Percentiles rank a stretch among this genome's conserved stretches.
phyloP scores from a whole-genome alignment of 208 protist genomes.

The Trypanosoma mega region DNA sequence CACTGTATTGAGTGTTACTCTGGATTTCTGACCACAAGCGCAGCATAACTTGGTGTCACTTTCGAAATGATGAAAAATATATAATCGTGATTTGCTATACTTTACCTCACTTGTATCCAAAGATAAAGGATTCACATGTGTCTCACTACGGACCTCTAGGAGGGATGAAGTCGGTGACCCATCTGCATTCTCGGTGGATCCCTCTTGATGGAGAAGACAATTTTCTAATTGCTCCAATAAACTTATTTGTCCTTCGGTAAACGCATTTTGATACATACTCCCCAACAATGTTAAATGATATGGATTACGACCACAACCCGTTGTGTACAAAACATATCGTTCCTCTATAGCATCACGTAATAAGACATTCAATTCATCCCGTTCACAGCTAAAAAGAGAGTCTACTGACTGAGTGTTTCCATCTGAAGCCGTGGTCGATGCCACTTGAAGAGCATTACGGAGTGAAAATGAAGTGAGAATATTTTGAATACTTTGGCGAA shows the following conservation, averaged over 20 bases:
- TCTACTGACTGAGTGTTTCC: neutral
- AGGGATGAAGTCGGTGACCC: neutral
- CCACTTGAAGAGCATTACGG: neutral
- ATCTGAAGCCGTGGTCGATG: neutral
- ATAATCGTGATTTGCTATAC: constrained; percentile 26
- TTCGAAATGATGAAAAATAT: constrained; percentile 81
- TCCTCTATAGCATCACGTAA: constrained; percentile 72
- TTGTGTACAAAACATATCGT: constrained; percentile 73
- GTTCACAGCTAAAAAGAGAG: constrained; percentile 28
- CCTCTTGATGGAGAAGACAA: constrained; percentile 57
- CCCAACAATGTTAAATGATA: constrained; percentile 79
- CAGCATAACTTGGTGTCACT: constrained; percentile 44
- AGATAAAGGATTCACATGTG: neutral
- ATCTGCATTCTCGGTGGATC: neutral
- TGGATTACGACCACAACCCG: constrained; percentile 42
- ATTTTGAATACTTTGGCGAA: constrained; percentile 2
- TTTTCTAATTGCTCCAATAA: constrained; percentile 81
- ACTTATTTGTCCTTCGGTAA: constrained; percentile 43
- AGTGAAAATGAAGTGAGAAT: constrained; percentile 14
- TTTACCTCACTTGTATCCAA: neutral
- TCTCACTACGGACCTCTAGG: neutral
- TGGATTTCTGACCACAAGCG: constrained; percentile 46
- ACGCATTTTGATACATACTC: constrained; percentile 67
- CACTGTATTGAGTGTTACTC: constrained; percentile 50
- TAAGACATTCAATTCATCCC: constrained; percentile 27